Evolutionary conservation across 2,329 filamentous ascomycete genomes (phyloP).

Genomic region (Thermothelomyces thermophilus): DNA sequence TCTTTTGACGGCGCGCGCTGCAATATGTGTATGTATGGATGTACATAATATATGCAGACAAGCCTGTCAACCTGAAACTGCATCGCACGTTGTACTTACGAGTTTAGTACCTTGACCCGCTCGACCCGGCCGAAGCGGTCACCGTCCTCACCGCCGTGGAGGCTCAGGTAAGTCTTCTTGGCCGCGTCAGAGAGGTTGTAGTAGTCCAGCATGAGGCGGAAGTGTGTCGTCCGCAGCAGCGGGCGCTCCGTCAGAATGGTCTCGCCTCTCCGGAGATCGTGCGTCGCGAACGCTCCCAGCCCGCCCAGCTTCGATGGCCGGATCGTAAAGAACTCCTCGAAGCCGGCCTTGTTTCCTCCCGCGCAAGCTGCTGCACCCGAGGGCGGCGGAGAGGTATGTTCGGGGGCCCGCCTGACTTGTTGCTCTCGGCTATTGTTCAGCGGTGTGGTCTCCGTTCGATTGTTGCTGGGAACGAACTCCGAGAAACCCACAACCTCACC

Average conservation of each 20-base stretch:
- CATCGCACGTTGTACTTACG: conserved; percentile 31
- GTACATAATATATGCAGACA: too few relatives aligned
- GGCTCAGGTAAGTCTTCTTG: conserved; percentile 31
- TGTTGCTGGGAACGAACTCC: too few relatives aligned
- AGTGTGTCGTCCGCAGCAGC: conserved; percentile 31
- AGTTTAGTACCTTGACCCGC: conserved; percentile 41
- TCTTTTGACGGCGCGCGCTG: too few relatives aligned
- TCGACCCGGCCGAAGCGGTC: conserved; percentile 27
- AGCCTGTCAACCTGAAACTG: too few relatives aligned
- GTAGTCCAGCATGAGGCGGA: conserved; percentile 32
- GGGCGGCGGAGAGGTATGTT: too few relatives aligned
- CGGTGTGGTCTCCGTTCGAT: too few relatives aligned
- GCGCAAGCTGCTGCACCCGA: too few relatives aligned
- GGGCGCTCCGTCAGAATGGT: conserved; percentile 41
- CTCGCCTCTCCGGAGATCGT: conserved; percentile 33
- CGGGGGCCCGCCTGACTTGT: too few relatives aligned
- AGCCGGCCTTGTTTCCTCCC: too few relatives aligned
- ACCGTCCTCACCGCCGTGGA: conserved; percentile 32
- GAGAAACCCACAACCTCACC: too few relatives aligned
- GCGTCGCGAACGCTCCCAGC: conserved; percentile 41
- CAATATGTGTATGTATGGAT: too few relatives aligned
- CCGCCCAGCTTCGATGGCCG: conserved; percentile 37
- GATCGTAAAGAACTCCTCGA: conserved; percentile 37
- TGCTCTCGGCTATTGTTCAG: too few relatives aligned
- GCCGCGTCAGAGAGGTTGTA: conserved; percentile 28